These are phyloP conservation scores for Magnaporthales sp. DNA, from an alignment of 2,329 filamentous ascomycete genomes.

Conservation along the genomic window DNA sequence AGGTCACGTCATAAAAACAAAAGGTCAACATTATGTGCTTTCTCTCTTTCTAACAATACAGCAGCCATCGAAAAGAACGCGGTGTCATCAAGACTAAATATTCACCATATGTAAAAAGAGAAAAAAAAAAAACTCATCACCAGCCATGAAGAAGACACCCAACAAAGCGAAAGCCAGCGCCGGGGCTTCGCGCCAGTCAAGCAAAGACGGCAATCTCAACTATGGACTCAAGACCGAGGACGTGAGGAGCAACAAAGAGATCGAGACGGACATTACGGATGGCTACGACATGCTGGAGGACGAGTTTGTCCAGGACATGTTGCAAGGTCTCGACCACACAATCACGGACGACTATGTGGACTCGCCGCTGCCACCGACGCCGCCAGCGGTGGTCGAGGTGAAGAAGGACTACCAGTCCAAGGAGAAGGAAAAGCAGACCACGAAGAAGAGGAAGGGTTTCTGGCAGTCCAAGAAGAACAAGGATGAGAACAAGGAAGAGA, in stretches of 20 bases:
- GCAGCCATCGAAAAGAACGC: background rate
- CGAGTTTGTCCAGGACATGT: background rate
- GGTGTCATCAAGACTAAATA: background rate
- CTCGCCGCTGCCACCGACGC: background rate
- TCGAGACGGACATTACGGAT: background rate
- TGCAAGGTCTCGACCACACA: background rate
- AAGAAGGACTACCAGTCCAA: background rate
- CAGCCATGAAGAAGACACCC: background rate
- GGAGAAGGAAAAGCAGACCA: background rate
- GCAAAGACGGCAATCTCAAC: background rate
- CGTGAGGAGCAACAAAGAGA: background rate
- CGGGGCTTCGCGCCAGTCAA: background rate
- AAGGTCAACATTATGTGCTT: background rate
- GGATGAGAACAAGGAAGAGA: background rate
- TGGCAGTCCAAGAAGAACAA: background rate
- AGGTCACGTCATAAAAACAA: background rate
- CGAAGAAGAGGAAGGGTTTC: background rate
- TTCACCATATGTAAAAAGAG: background rate
- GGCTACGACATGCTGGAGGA: background rate
- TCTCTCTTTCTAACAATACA: background rate
- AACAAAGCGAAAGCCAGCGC: background rate
- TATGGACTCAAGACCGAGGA: background rate
- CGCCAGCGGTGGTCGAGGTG: background rate
- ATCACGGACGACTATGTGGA: background rate
- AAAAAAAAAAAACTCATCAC: background rate